These are phyloP conservation scores for Davidsoniella australis DNA, from an alignment of 2,329 filamentous ascomycete genomes.

Conservation along the genomic window DNA sequence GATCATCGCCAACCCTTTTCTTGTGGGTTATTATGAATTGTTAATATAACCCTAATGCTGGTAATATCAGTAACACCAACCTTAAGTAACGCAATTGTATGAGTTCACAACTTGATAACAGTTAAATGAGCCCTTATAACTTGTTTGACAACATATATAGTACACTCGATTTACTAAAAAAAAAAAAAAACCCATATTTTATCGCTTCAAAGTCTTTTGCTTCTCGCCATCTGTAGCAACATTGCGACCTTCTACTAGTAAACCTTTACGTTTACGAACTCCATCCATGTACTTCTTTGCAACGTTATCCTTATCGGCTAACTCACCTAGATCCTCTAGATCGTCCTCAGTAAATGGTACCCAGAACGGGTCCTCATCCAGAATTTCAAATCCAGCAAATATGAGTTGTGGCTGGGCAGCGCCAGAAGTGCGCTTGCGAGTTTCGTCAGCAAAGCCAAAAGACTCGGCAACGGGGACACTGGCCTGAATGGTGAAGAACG, in stretches of 20 bases:
- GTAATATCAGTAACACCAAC: no score
- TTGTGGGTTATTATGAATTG: no score
- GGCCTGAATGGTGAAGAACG: conserved; percentile 87
- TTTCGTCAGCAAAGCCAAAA: conserved; percentile 93
- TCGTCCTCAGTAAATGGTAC: conserved; percentile 93
- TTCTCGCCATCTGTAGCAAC: conserved; percentile 83
- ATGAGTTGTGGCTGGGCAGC: conserved; percentile 84
- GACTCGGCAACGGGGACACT: conserved; percentile 83
- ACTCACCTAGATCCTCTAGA: conserved; percentile 83
- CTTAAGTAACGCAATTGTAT: no score
- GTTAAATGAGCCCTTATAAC: no score
- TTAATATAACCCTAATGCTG: no score
- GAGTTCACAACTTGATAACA: no score
- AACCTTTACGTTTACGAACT: conserved; percentile 71
- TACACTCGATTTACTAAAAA: not conserved
- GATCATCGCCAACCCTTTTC: no score
- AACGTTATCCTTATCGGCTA: conserved; percentile 87
- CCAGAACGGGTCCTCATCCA: conserved; percentile 96
- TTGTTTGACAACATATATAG: no score
- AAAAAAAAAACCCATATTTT: conserved; percentile 11
- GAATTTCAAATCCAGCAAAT: conserved; percentile 79
- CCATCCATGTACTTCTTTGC: conserved; percentile 91
- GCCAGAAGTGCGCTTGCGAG: conserved; percentile 82
- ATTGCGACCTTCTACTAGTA: conserved; percentile 63
- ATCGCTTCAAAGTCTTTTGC: conserved; percentile 54